Evolutionary conservation across 2,329 filamentous ascomycete species (phyloP), one percentile per base, ranked within the genome.

Genomic region (Fusarium albosuccineum): DNA sequence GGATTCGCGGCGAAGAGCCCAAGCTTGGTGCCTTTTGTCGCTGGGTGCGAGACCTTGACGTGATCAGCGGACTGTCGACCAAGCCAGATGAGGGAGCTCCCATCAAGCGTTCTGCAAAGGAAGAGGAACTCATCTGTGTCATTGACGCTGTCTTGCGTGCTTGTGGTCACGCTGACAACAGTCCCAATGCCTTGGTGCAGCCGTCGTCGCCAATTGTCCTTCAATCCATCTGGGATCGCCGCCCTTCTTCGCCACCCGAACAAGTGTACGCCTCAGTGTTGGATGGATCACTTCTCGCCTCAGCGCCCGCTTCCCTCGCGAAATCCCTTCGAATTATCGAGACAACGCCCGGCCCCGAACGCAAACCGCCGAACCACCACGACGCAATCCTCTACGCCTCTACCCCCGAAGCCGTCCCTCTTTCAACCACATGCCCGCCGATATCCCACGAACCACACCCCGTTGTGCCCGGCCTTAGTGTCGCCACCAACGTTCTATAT

Each of bases 31-130:
- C 90, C 2, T 77, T 92, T 8, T 92, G 89, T 75, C 86, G 90
- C 58, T 92, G 90, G 90, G 90, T 92, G 5, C 85, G 90, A 59
- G 89, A 91, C 72, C 79, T 92, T 27, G 90, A 92, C 70, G 86
- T 91, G 26, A 86, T 91, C 50, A 90, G 87, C 67, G 89, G 89
- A 2, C 78, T 91, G 8, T 87, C 87, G 4, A 87, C 87, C 22
- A 81, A 85, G 54, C 79, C 86, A 0, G 81, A 81, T 2, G 82
- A 82, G 3, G 76, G 79, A 45, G 74, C 75, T 39, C 13, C 72
- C 48, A 66, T 76, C 4, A 70, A 79, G 54, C 80, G 85, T 36
- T 80, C 81, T 0, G 70, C 75, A 3, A 81, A 79, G 44, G 86
- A 89, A 10, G 77, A 83, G 36, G 86, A 90, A 55, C 80, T 89